Base-by-base conservation (phyloP, 139 green algal species). In the Volvox reticuliferus region DNA sequence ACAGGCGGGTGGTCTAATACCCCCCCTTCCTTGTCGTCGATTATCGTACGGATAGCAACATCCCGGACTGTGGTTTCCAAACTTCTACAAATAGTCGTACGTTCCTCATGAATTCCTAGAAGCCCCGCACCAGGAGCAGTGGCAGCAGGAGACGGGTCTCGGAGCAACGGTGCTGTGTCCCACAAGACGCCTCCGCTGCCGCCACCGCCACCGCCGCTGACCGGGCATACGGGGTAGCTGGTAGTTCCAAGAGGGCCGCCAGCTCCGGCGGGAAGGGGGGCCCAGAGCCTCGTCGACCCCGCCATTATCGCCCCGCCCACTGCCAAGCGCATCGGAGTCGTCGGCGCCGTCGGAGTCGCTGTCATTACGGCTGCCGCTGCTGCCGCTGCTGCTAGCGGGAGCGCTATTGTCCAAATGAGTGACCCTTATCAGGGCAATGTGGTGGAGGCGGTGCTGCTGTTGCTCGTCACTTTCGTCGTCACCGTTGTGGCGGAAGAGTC, bases 261-360 rank as follows among this genome's bases (percentile, higher is more conserved):
- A 89, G 85, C 69, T 89, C 85, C 33, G 85, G 69, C 24, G 85
- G 69, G 28, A 89, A n/a, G n/a, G n/a, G n/a, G n/a, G n/a, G n/a
- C n/a, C n/a, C n/a, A n/a, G 35, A 3, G 1, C n/a, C n/a, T 77
- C 61, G 2, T 73, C 21, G 67, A 36, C 79, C 44, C 44, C 44
- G 5, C 44, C n/a, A n/a, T n/a, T n/a, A n/a, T n/a, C n/a, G n/a
- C n/a, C n/a, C n/a, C n/a, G n/a, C n/a, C n/a, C n/a, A n/a, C n/a
- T n/a, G n/a, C n/a, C n/a, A n/a, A n/a, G n/a, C n/a, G n/a, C n/a
- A n/a, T n/a, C n/a, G n/a, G n/a, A n/a, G n/a, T n/a, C n/a, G n/a
- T n/a, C n/a, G n/a, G n/a, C n/a, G n/a, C n/a, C 33, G 21, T 26
- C 44, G 44, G 44, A 55, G 44, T 5, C 9, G 44, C 44, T 73